Conservation (phyloP, 2,329 filamentous ascomycete genomes). For the Ceratocystis smalleyi region DNA sequence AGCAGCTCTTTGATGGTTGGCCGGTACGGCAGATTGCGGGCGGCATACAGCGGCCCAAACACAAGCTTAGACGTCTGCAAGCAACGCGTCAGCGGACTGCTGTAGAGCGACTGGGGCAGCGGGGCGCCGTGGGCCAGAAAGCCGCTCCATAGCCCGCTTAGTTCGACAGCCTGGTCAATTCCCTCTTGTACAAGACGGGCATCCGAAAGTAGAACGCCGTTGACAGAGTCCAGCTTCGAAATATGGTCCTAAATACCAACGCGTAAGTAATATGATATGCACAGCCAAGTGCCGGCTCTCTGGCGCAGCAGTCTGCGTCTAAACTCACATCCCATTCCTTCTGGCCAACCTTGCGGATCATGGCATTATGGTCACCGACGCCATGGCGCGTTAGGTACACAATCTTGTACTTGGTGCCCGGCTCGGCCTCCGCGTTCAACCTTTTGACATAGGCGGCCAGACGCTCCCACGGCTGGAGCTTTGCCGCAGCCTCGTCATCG, state of each 20-base stretch:
- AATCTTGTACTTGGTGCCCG: slow-evolving; percentile 37
- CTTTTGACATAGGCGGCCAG: slow-evolving; percentile 33
- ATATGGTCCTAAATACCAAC: slow-evolving; percentile 23
- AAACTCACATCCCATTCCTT: slow-evolving; percentile 37
- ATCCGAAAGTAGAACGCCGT: slow-evolving; percentile 27
- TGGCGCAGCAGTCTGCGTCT: not conserved
- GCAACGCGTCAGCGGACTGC: slow-evolving; percentile 42
- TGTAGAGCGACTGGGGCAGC: slow-evolving; percentile 39
- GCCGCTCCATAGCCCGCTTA: slow-evolving; percentile 36
- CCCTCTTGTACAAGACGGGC: slow-evolving; percentile 37
- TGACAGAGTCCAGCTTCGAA: slow-evolving; percentile 28
- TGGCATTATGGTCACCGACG: slow-evolving; percentile 34
- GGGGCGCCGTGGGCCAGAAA: slow-evolving; percentile 34
- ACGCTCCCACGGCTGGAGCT: slow-evolving; percentile 36
- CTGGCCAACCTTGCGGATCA: slow-evolving; percentile 41
- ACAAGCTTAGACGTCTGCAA: slow-evolving; percentile 39
- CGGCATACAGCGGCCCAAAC: slow-evolving; percentile 29
- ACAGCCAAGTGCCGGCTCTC: too few species aligned
- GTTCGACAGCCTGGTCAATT: slow-evolving; percentile 35
- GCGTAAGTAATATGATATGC: not conserved
- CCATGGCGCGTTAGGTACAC: slow-evolving; percentile 42
- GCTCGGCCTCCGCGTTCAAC: slow-evolving; percentile 30
- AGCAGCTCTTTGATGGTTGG: slow-evolving; percentile 43
- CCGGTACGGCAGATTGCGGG: slow-evolving; percentile 28
- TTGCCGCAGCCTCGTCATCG: slow-evolving; percentile 13